Evolutionary conservation across 2,329 filamentous ascomycete species (phyloP), one percentile per base, ranked within the genome.

Genomic region (Calonectria pauciramosa): DNA sequence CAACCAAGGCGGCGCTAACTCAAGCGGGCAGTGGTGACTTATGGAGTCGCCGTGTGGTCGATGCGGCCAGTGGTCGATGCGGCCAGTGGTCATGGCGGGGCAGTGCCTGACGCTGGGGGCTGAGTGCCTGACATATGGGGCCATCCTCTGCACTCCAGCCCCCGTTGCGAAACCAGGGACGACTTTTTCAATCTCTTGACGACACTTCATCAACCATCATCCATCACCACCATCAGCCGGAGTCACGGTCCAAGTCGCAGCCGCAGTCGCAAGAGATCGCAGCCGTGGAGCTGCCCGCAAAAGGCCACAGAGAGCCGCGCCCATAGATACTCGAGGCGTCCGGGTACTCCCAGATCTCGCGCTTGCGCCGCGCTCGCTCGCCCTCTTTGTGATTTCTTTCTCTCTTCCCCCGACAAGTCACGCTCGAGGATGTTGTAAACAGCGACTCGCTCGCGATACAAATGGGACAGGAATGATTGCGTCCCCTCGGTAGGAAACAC

Each of bases 61-160:
- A 75, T 67, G 28, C 66, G 56, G 65, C 65, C 72, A 56, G 66
- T 75, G 72, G 75, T 41, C 47, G 74, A 75, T 67, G 28, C 66
- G 56, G 65, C 65, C 72, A 56, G 66, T 75, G 72, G 75, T 41
- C 47, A 74, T 67, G 70, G 75, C 71, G 73, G 73, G 75, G 59
- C 73, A 64, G 52, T 70, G 73, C 67, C 70, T 76, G 64, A 70
- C 72, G 71, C 38, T 30, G 73, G 63, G 59, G 52, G 20, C 68
- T 82, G 82, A 78, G 67, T 84, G 83, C 83, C 83, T 84, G 82
- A 84, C 73, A 81, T 80, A 75, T 80, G 74, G 76, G 83, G 83
- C 82, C 75, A 75, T 68, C 30, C 13, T 70, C 67, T 70, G 75
- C 77, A 78, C 75, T 77, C 78, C 64, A 76, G 75, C 68, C 78